Base-by-base conservation (phyloP, 192 early-diverging fungal genomes). In the Entomortierella lignicola region DNA sequence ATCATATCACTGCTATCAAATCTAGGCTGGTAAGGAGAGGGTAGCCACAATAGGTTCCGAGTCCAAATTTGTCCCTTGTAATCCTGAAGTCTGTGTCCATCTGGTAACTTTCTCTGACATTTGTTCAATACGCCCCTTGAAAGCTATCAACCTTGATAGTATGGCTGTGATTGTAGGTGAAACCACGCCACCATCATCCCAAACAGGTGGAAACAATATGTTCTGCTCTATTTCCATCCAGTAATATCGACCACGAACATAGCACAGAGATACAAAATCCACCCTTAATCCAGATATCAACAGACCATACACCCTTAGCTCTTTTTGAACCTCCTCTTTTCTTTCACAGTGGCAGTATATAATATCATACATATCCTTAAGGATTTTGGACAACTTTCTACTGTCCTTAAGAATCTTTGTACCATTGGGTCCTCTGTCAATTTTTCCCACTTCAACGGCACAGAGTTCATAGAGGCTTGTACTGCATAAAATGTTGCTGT, bases 351-450 rank as follows among this genome's bases (percentile, higher is more conserved):
- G 25, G 54, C 30, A 42, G 26, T 15, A 37, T 26, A 60, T 60
- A 8, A 8, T 43, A 26, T 60, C 59, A 8, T 15, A 23, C 59
- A 60, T 60, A 26, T 60, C 59, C 26, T 60, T 60, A 8, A 60
- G 23, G n/a, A 47, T 4, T 42, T 60, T 60, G 20, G 41, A 12
- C 3, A 60, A 42, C 26, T 60, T 60, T 25, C 39, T 47, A 44
- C 37, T 42, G 27, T 60, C 59, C 26, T 29, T 47, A 20, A 60
- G 31, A 23, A 44, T 42, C 43, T 60, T 60, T 1, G 41, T 60
- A 2, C 59, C 41, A 13, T 39, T 47, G n/a, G 41, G 10, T 15
- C 55, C 55, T 6, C n/a, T 32, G n/a, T 57, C 55, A n/a, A 20
- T 18, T 32, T 37, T 57, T 8, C 55, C 55, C 0, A 57, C 26